phyloP scores from a whole-genome alignment of 768 basidiomycete species.

The Amanita jacksonii region DNA sequence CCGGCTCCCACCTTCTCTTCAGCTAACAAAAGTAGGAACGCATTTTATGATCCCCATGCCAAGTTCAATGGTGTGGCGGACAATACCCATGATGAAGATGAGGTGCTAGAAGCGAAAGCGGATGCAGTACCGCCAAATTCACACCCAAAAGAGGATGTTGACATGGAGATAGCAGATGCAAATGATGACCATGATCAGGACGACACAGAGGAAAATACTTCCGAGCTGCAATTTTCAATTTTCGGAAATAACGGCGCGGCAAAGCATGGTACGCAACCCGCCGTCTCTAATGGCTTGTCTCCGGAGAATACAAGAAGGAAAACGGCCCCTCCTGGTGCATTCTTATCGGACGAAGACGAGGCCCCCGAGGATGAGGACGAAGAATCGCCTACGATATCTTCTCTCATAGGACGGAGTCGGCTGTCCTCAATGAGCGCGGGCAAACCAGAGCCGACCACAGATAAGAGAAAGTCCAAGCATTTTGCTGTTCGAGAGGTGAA shows the following conservation, averaged over 20 bases:
- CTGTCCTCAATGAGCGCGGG: neutral
- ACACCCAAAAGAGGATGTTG: slow-evolving; percentile 11
- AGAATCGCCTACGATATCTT: slow-evolving; percentile 12
- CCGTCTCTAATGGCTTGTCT: slow-evolving; percentile 14
- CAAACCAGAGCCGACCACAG: slow-evolving; percentile 3
- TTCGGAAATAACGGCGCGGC: slow-evolving; percentile 15
- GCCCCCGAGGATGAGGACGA: slow-evolving; percentile 18
- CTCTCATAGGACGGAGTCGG: neutral
- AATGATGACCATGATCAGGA: slow-evolving; percentile 12
- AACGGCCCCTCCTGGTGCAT: slow-evolving; percentile 37
- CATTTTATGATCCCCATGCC: slow-evolving; percentile 53
- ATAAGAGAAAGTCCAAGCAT: slow-evolving; percentile 6
- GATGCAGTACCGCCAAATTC: neutral
- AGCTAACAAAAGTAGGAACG: slow-evolving; percentile 49
- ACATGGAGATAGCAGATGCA: slow-evolving; percentile 14
- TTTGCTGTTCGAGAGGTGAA: slow-evolving; percentile 6
- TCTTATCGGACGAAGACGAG: slow-evolving; percentile 32
- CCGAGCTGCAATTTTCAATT: slow-evolving; percentile 15
- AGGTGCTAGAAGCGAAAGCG: neutral
- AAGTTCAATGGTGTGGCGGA: slow-evolving; percentile 19
- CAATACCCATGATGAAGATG: slow-evolving; percentile 11
- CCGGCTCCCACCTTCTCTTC: slow-evolving; percentile 30
- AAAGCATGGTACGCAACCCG: neutral
- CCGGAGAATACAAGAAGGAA: slow-evolving; percentile 13
- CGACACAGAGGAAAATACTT: slow-evolving; percentile 12